Evolutionary conservation across 176 grass and related monocot genomes (phyloP).

Genomic region (Triticum turgidum): DNA sequence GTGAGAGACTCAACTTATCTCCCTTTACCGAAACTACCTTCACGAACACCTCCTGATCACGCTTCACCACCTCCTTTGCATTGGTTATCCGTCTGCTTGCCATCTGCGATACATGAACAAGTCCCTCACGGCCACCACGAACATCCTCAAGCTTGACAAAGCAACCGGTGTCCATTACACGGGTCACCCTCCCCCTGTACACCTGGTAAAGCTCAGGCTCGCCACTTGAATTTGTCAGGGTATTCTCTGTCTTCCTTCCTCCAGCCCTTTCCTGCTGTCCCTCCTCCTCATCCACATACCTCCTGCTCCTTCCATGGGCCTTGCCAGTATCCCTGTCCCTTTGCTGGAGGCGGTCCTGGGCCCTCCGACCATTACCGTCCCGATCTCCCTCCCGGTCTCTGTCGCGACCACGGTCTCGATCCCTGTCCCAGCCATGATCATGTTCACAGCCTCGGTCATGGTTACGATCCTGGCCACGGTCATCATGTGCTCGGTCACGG

Average conservation of each 20-base stretch:
- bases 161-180: slow-evolving; percentile 79
- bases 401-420: slow-evolving; percentile 22
- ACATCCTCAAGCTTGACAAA: slow-evolving; percentile 75
- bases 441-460: slow-evolving; percentile 14
- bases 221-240: slow-evolving; percentile 25
- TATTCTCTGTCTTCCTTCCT: slow-evolving; percentile 30
- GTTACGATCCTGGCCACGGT: background rate
- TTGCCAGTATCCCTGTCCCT: slow-evolving; percentile 35
- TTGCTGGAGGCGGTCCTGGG: slow-evolving; percentile 13
- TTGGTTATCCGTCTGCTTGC: slow-evolving; percentile 51
- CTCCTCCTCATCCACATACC: slow-evolving; percentile 40
- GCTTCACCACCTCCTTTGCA: slow-evolving; percentile 78
- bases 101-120: slow-evolving; percentile 90
- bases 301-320: slow-evolving; percentile 36
- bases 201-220: slow-evolving; percentile 75
- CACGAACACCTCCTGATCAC: slow-evolving; percentile 79
- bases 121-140: slow-evolving; percentile 57
- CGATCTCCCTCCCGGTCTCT: slow-evolving; percentile 37
- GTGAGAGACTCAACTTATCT: slow-evolving; percentile 69
- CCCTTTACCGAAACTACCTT: slow-evolving; percentile 80
- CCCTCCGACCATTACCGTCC: slow-evolving; percentile 26
- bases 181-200: slow-evolving; percentile 67
- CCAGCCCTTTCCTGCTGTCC: slow-evolving; percentile 37
- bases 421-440: slow-evolving; percentile 4
- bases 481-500: slow-evolving; percentile 20